Conservation (phyloP, 495 filamentous ascomycete species). For the Xylaria curta region DNA sequence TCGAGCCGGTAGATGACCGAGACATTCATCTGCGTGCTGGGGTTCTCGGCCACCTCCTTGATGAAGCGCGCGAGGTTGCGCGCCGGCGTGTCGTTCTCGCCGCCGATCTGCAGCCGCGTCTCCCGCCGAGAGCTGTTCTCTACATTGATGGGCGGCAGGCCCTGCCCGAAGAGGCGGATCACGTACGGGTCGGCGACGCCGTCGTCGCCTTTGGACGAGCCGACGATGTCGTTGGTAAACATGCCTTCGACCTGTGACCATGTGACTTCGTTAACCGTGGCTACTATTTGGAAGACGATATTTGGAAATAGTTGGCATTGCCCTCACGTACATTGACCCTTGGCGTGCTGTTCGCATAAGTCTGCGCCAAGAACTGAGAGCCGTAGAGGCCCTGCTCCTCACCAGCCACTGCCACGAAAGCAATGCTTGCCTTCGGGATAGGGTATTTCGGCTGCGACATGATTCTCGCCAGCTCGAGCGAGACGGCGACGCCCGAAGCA, state of each 20-base stretch:
- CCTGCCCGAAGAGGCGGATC: slow-evolving; percentile 58
- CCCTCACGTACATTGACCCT: slow-evolving; percentile 36
- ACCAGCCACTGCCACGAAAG: slow-evolving; percentile 58
- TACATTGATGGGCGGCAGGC: slow-evolving; percentile 45
- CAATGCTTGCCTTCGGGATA: slow-evolving; percentile 54
- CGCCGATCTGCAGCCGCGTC: slow-evolving; percentile 50
- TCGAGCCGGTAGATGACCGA: slow-evolving; percentile 59
- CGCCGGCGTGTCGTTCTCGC: slow-evolving; percentile 60
- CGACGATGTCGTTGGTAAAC: slow-evolving; percentile 61
- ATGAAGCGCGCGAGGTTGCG: slow-evolving; percentile 60
- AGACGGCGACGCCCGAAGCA: slow-evolving; percentile 47
- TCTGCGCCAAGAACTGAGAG: slow-evolving; percentile 52
- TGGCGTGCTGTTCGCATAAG: slow-evolving; percentile 49
- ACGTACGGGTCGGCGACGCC: slow-evolving; percentile 50
- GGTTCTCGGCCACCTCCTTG: slow-evolving; percentile 57
- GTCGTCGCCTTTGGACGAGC: slow-evolving; percentile 47
- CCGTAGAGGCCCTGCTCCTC: slow-evolving; percentile 62
- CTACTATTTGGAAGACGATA: not conserved
- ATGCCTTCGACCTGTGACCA: slow-evolving; percentile 55
- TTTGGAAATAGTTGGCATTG: not conserved
- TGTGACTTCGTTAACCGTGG: not conserved
- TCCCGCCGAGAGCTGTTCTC: slow-evolving; percentile 42
- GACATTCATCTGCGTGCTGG: slow-evolving; percentile 50
- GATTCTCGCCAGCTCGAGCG: slow-evolving; percentile 57
- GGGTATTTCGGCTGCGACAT: slow-evolving; percentile 44